Evolutionary conservation across 2,329 filamentous ascomycete genomes (phyloP).

Genomic region (Ceratocystis smalleyi): DNA sequence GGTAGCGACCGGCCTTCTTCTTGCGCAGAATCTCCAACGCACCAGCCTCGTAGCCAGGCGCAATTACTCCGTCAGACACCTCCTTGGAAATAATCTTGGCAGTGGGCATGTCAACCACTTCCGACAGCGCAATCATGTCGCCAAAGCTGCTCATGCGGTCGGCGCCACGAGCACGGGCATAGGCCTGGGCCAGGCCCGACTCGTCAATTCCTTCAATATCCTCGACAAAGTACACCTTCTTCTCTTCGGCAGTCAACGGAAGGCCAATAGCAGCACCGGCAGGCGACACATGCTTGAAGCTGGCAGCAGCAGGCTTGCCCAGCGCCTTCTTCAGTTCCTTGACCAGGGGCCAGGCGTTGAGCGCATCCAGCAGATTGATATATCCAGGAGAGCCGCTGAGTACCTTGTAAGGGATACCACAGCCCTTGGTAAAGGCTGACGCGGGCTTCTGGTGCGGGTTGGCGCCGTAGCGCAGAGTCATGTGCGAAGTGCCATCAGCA

Average conservation of each 20-base stretch:
- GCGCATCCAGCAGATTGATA: constrained; percentile 89
- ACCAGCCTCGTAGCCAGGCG: constrained; percentile 68
- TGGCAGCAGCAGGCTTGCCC: constrained; percentile 77
- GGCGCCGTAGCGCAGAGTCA: constrained; percentile 80
- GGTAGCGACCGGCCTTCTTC: constrained; percentile 97
- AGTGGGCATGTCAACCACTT: constrained; percentile 78
- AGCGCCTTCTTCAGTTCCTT: constrained; percentile 89
- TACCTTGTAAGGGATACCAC: constrained; percentile 82
- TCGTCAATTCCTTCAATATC: constrained; percentile 80
- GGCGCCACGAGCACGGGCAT: constrained; percentile 84
- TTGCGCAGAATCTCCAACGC: constrained; percentile 85
- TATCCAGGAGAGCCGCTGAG: constrained; percentile 82
- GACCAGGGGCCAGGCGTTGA: constrained; percentile 94
- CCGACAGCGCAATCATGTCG: constrained; percentile 85
- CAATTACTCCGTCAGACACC: constrained; percentile 93
- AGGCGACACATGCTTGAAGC: constrained; percentile 98
- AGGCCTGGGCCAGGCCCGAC: constrained; percentile 80
- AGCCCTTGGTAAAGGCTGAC: constrained; percentile 59
- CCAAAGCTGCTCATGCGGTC: constrained; percentile 99
- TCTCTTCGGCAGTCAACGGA: constrained; percentile 70
- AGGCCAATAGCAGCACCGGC: constrained; percentile 90
- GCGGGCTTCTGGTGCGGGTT: constrained; percentile 98
- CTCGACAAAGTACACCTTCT: constrained; percentile 96
- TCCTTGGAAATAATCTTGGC: constrained; percentile 97
- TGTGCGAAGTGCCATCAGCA: constrained; percentile 64